These are phyloP conservation scores for Collybia sp. DNA, from an alignment of 768 basidiomycete genomes.

Conservation along the genomic window DNA sequence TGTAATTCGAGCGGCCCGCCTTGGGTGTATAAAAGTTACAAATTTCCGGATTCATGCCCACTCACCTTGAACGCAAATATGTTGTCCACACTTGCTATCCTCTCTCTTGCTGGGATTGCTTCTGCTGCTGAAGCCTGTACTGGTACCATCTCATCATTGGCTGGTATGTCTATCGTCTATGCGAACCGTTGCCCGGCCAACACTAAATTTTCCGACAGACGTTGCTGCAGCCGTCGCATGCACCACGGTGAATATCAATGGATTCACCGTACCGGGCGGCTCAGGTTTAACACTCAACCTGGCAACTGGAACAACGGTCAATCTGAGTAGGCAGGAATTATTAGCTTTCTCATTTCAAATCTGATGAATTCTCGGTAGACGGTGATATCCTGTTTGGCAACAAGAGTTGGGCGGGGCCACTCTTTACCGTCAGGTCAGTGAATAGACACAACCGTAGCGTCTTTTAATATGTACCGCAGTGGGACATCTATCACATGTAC, in stretches of 20 bases:
- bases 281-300: constrained; percentile 43
- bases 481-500: constrained; percentile 46
- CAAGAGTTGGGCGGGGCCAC: constrained; percentile 45
- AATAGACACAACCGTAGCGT: neutral
- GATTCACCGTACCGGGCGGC: constrained; percentile 54
- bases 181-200: neutral
- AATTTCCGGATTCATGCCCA: neutral
- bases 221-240: constrained; percentile 49
- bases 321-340: constrained; percentile 38
- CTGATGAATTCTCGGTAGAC: constrained; percentile 22
- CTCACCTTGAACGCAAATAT: neutral
- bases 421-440: constrained; percentile 45
- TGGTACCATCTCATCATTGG: constrained; percentile 50
- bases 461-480: constrained; percentile 17
- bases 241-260: constrained; percentile 50
- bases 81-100: constrained; percentile 3
- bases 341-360: neutral
- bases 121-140: constrained; percentile 30
- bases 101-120: constrained; percentile 8
- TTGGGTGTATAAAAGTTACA: neutral
- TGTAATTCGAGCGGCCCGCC: too few species aligned
- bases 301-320: constrained; percentile 48
- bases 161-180: constrained; percentile 19
- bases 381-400: constrained; percentile 58
- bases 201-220: constrained; percentile 20